Evolutionary conservation across 495 filamentous ascomycete genomes (phyloP), one percentile per base, ranked within the genome.

Genomic region (Hypoxylon crocopeplum): DNA sequence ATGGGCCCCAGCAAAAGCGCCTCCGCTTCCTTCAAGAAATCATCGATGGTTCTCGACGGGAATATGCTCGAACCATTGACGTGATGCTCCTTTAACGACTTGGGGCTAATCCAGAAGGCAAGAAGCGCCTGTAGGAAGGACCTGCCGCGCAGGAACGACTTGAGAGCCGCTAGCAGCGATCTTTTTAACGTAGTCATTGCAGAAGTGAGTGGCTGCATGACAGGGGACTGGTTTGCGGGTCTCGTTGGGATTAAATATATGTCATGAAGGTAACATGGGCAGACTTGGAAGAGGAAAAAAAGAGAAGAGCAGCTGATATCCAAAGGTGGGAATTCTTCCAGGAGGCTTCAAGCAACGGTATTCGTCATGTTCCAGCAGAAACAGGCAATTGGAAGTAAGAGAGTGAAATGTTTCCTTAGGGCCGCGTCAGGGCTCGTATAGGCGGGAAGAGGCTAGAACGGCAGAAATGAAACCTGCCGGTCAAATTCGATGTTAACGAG

Each of bases 121-220:
- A 83, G 68, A 11, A 84, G 64, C 21, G 77, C 75, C 52, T 79
- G 75, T n/a, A 83, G 58, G 48, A 83, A 67, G 15, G 79, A 79
- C 65, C 75, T 78, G 50, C 78, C 79, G 36, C 80, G 74, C 24
- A 82, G 67, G 36, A 82, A 72, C 51, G 78, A 78, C 71, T 77
- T 77, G 27, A 77, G 59, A 47, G 75, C 76, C 51, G 76, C 69
- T 33, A 77, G 40, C 45, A 79, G 51, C 33, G 68, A 69, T 61
- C 74, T 74, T 48, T 72, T 74, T 39, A 81, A 62, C 22, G 72
- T 72, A 67, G 74, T 71, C 76, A 80, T 81, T 47, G 73, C 68
- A 68, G 68, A 72, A 71, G 65, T 70, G 74, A 77, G 69, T 44
- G 72, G 67, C 57, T 59, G 71, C 75, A 78, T 77, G 72, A 75